Evolutionary conservation across 164 flowering plant species (phyloP), one percentile per base, ranked within the genome.

Genomic region (Nelumbo lutea): DNA sequence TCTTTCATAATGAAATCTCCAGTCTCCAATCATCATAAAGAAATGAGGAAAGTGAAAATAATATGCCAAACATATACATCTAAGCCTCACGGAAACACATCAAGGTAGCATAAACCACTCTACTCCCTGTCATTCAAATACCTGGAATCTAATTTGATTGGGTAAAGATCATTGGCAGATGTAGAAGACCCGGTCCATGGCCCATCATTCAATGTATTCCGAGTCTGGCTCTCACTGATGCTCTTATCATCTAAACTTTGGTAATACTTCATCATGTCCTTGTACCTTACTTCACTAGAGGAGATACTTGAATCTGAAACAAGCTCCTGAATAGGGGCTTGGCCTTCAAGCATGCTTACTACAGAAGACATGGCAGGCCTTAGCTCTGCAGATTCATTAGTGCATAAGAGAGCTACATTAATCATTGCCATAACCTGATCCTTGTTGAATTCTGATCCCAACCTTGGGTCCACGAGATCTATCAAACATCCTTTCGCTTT

Each of bases 341-440:
- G 27, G 27, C 27, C 27, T 78, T 78, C 76, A 43, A 75, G 76
- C 78, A 78, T 75, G 78, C 73, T 75, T 13, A 78, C 76, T 4
- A 75, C 81, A 38, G 62, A 46, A 40, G 81, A 75, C 81, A 78
- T 78, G 41, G 65, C 62, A 27, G 81, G 81, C 61, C 81, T 72
- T 38, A 75, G 81, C 1, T 73, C 45, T 2, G 81, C 71, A 41
- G 78, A 66, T 50, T 76, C 72, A 42, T 69, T 78, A 10, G 81
- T 78, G 73, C 81, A 78, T 50, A 69, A 13, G 15, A 78, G 73
- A 3, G 78, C 73, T 8, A 78, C 75, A 55, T 71, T 74, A 6
- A 71, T 51, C 80, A 71, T 77, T 40, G 38, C 51, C 56, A 65
- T 48, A 2, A 62, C 77, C 59, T 74, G 72, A 59, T 71, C 75